Base-by-base conservation (phyloP, 805 yeast species). In the Candida nonsorbophila region DNA sequence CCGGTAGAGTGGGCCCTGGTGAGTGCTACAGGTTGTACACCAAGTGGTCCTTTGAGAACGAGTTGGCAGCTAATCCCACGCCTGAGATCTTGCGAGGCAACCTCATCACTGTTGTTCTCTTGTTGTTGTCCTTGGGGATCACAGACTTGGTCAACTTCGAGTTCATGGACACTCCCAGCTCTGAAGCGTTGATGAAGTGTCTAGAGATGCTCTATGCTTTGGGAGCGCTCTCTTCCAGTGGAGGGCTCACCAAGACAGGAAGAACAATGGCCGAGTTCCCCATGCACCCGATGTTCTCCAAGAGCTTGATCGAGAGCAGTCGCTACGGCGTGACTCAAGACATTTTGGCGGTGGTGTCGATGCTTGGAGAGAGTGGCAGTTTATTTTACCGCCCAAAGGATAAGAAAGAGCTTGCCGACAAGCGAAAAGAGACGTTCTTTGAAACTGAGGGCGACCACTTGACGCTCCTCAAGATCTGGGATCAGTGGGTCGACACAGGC, bases 41-140 rank as follows among this genome's bases (percentile, higher is more conserved):
- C 0, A 84, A 85, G 49, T 70, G 82, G 72, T 78, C 92, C 0
- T 92, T 74, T 44, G 66, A 74, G 38, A 70, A 81, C 41, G 97
- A 90, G 42, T 62, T 92, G 50, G 80, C 81, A 7, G 64, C 73
- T 2, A 80, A 79, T 47, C 85, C 96, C 1, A 77, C 84, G 0
- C 97, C 99, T 0, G 98, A 92, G 44, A 90, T 92, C n/a, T 61
- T 87, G 32, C 61, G 98, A 32, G 84, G 83, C 14, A 88, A 90
- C 45, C 55, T 92, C 22, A 68, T 88, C 0, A 69, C 83, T 29
- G 84, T 87, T 2, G 81, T 90, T 3, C 59, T 92, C 18, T 58
- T 86, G 36, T 60, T 92, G 29, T 64, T 88, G 31, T 84, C 95
- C 0, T 62, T 92, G 49, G 97, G 97, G 0, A 77, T 92, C 21